Base-by-base conservation (phyloP, 306 rosid species). In the Fragaria iinumae region DNA sequence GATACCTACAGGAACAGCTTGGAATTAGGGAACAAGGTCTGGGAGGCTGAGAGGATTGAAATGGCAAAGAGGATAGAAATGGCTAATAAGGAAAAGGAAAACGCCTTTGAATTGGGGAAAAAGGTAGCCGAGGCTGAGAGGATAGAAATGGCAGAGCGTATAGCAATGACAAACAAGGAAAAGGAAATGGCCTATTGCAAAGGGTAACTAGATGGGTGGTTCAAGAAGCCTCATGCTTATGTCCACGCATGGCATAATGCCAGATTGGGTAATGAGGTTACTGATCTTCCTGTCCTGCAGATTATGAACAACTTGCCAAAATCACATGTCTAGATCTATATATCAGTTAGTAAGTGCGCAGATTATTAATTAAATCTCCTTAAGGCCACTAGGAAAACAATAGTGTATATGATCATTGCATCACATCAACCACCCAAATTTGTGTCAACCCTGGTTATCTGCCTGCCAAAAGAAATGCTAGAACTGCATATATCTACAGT, bases 11-110 rank as follows among this genome's bases (percentile, higher is more conserved):
- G 34, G 21, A 21, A 57, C 64, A n/a, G 32, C 64, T 57, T 57
- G 32, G 64, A 57, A 21, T 57, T 57, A 52, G 57, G 57, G 57
- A 18, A 52, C 57, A 52, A 6, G 21, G 57, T 52, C 21, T 52
- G 23, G 57, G 57, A 52, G 23, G 57, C 68, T 63, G 68, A 63
- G n/a, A 63, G 68, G 43, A 32, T 63, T 29, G 68, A 63, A 32
- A 63, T 32, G 43, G 10, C 1, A 16, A 11, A 63, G n/a, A 63
- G 68, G 43, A 32, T 63, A 12, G 68, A 63, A 32, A 63, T 32
- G 43, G 10, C 1, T 43, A 63, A 63, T 32, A 63, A 63, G 68
- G 68, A 63, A 32, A 63, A 14, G 43, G 14, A 57, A 57, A 21
- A 21, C 0, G 29, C 29, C 32, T 3, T 23, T 34, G 34, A 59